These are phyloP conservation scores for Platanthera zijinensis DNA, from an alignment of 106 monocot genomes.

Conservation along the genomic window DNA sequence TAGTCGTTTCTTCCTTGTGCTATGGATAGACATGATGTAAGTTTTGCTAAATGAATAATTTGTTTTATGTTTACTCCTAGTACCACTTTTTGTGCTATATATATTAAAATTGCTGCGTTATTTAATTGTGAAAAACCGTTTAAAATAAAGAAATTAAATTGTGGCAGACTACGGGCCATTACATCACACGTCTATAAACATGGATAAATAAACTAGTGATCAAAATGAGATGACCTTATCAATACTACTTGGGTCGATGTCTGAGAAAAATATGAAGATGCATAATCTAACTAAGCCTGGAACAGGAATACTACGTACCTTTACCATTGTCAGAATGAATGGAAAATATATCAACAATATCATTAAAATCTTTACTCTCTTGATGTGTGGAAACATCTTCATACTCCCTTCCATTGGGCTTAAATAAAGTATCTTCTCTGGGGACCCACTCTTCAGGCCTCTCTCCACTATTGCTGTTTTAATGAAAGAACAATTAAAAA, in stretches of 20 bases:
- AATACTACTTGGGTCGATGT: no score
- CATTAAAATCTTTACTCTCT: constrained; percentile 17
- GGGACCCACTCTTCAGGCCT: constrained; percentile 89
- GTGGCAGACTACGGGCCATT: no score
- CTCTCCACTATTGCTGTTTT: constrained; percentile 47
- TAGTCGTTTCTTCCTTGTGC: no score
- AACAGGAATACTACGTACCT: constrained; percentile 20
- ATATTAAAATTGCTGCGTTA: no score
- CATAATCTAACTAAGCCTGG: background rate
- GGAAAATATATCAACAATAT: constrained; percentile 66
- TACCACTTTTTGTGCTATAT: no score
- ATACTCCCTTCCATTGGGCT: constrained; percentile 5
- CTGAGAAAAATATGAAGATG: background rate
- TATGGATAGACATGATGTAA: no score
- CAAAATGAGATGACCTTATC: no score
- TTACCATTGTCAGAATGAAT: constrained; percentile 28
- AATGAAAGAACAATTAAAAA: background rate
- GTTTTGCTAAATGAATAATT: no score
- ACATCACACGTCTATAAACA: background rate
- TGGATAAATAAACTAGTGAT: background rate
- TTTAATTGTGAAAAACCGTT: no score
- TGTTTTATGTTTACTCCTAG: no score
- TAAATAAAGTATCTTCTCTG: constrained; percentile 10
- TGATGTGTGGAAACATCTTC: constrained; percentile 20
- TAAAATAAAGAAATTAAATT: no score